Evolutionary conservation across 805 yeast genomes (phyloP).

Genomic region (Metschnikowia lochheadii): DNA sequence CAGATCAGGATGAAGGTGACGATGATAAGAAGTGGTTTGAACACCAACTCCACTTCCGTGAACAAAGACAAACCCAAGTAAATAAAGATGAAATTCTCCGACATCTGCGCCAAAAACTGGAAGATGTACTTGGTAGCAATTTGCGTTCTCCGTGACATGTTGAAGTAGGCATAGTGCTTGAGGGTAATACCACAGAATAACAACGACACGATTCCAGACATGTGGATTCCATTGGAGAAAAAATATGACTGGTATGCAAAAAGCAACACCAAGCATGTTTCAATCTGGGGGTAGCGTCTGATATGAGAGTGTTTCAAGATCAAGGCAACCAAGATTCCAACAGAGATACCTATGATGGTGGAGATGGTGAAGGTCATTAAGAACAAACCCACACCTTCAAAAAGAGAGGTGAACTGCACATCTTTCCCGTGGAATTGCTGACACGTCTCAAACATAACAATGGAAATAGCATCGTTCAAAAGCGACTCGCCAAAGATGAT

Average conservation of each 20-base stretch:
- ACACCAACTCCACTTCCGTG: conserved; percentile 93
- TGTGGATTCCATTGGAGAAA: conserved; percentile 97
- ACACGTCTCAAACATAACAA: conserved; percentile 98
- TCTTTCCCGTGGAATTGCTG: conserved; percentile 88
- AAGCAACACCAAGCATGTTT: conserved; percentile 84
- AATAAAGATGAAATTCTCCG: conserved; percentile 95
- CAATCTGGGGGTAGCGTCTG: conserved; percentile 94
- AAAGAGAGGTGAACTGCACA: conserved; percentile 68
- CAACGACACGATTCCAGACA: conserved; percentile 96
- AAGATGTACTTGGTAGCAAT: conserved; percentile 93
- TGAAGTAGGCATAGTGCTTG: conserved; percentile 94
- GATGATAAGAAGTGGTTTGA: conserved; percentile 88
- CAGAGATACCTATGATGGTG: conserved; percentile 78
- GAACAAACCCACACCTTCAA: conserved; percentile 92
- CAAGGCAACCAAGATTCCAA: conserved; percentile 87
- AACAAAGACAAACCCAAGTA: conserved; percentile 90
- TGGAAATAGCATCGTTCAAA: conserved; percentile 94
- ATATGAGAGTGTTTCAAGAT: conserved; percentile 88
- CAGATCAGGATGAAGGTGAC: conserved; percentile 88
- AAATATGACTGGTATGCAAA: conserved; percentile 95
- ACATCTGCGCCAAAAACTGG: conserved; percentile 88
- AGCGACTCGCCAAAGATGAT: conserved; percentile 96
- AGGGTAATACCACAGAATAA: conserved; percentile 94
- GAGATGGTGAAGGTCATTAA: conserved; percentile 90
- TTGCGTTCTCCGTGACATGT: conserved; percentile 96